phyloP scores from a whole-genome alignment of 345 rosid species.

The Populus simonii region DNA sequence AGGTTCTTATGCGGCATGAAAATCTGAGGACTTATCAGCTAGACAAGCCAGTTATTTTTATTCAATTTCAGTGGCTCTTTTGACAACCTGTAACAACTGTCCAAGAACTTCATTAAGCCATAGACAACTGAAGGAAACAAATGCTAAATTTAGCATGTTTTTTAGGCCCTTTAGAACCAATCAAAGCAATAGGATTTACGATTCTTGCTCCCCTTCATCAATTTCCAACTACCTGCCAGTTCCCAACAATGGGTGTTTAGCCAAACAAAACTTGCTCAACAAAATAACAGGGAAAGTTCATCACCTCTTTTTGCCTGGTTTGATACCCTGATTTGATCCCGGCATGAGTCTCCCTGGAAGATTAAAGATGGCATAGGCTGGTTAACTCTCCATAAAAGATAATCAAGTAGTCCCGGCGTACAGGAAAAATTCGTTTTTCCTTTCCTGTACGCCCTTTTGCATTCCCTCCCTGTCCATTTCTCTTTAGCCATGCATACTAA shows the following conservation, averaged over 20 bases:
- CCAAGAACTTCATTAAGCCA: background rate
- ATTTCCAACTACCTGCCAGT: conserved; percentile 9
- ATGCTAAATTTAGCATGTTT: conserved; percentile 5
- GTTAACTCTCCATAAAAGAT: background rate
- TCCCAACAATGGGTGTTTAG: background rate
- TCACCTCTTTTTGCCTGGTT: conserved; percentile 13
- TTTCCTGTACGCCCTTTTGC: conserved; percentile 23
- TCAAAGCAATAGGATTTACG: conserved; percentile 4
- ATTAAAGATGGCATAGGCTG: conserved; percentile 1
- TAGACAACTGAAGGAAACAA: too few species aligned
- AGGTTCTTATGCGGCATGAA: background rate
- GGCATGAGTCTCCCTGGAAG: conserved; percentile 7
- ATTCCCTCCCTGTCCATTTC: background rate
- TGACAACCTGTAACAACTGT: background rate
- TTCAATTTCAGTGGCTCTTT: background rate
- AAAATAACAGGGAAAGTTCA: background rate
- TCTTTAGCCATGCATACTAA: conserved; percentile 35
- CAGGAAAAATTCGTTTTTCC: conserved; percentile 11
- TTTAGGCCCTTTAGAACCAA: background rate
- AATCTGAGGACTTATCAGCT: background rate
- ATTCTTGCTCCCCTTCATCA: conserved; percentile 19
- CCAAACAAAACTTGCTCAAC: background rate
- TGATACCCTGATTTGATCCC: conserved; percentile 11
- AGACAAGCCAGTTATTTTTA: background rate
- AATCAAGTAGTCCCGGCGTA: conserved; percentile 14